A percentile compares a stretch with the other conserved stretches of the same genome.
Evolutionary conservation across 106 monocot species (phyloP).

Genomic region (Apostasia shenzhenica): DNA sequence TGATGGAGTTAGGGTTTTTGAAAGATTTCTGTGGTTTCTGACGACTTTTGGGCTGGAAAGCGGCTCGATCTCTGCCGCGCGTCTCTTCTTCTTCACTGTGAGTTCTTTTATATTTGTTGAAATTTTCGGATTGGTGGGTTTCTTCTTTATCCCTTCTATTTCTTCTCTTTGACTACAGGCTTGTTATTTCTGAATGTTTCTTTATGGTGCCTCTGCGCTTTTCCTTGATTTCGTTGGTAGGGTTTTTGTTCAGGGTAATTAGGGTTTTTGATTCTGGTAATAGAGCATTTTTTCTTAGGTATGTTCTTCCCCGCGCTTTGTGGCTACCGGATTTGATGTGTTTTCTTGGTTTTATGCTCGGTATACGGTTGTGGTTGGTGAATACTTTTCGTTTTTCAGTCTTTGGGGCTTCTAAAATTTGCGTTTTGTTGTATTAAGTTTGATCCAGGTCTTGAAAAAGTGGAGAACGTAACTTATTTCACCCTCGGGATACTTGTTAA

Average conservation of each 20-base stretch:
- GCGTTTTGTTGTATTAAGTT: not conserved
- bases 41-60: not conserved
- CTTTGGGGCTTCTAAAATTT: not conserved
- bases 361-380: not conserved
- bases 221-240: not conserved
- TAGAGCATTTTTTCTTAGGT: too few relatives aligned
- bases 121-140: not conserved
- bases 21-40: too few relatives aligned
- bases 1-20: constrained; percentile 4
- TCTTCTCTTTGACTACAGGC: not conserved
- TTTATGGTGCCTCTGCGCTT: not conserved
- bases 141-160: not conserved
- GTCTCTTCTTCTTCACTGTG: not conserved
- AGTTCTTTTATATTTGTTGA: not conserved
- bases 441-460: not conserved
- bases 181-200: not conserved
- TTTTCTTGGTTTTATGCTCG: not conserved
- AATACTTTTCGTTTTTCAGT: not conserved
- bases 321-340: not conserved
- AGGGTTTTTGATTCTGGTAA: too few relatives aligned
- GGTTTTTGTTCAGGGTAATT: too few relatives aligned
- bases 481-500: not conserved
- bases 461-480: not conserved
- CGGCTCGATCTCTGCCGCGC: not conserved
- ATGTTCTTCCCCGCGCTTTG: not conserved